Evolutionary conservation across 2,329 filamentous ascomycete species (phyloP).

Genomic region (Clonostachys rosea): DNA sequence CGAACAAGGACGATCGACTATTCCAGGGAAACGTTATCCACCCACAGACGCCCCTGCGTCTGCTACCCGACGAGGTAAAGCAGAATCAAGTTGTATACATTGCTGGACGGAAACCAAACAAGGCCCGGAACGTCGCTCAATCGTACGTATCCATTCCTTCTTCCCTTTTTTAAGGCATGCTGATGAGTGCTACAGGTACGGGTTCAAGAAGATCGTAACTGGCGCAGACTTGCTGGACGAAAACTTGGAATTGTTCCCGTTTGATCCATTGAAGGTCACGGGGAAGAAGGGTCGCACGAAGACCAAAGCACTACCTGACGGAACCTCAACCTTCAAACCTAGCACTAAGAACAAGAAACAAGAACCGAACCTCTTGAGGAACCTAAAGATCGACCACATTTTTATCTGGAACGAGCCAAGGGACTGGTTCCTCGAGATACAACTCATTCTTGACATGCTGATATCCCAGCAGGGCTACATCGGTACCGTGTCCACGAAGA

Average conservation of each 20-base stretch:
- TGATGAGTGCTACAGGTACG: slow-evolving; percentile 37
- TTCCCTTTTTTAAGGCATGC: slow-evolving; percentile 8
- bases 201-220: slow-evolving; percentile 78
- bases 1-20: slow-evolving; percentile 20
- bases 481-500: slow-evolving; percentile 73
- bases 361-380: too few relatives aligned
- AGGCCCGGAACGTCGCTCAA: slow-evolving; percentile 70
- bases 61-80: slow-evolving; percentile 34
- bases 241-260: slow-evolving; percentile 77
- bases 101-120: slow-evolving; percentile 63
- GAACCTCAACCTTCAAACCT: too few relatives aligned
- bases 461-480: slow-evolving; percentile 74
- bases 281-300: neutral
- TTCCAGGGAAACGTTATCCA: slow-evolving; percentile 50
- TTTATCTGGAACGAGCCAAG: slow-evolving; percentile 95
- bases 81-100: slow-evolving; percentile 58
- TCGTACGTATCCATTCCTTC: slow-evolving; percentile 28
- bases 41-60: slow-evolving; percentile 84
- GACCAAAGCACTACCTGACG: too few relatives aligned
- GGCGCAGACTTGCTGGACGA: slow-evolving; percentile 77
- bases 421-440: slow-evolving; percentile 89
- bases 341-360: too few relatives aligned
- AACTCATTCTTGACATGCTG: slow-evolving; percentile 79
- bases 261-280: slow-evolving; percentile 38
- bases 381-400: slow-evolving; percentile 78